Base-by-base conservation (phyloP, 176 grass and related monocot genomes). In the Avena atlantica region DNA sequence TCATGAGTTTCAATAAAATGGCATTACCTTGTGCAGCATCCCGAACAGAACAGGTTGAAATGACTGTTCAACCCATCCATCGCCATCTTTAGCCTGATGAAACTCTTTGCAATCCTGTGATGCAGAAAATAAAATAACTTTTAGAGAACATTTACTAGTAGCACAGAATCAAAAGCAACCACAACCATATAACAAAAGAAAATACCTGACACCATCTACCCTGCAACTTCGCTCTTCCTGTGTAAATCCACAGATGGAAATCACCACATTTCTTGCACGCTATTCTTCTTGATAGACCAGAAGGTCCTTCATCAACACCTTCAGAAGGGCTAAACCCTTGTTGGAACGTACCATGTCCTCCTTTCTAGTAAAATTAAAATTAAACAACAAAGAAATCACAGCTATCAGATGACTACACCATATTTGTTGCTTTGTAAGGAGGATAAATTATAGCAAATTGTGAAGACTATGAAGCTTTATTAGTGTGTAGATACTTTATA, bases 21-120 rank as follows among this genome's bases (percentile, higher is more conserved):
- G 29, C 4, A 72, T 55, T 87, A 99, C 97, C 92, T 99, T 99
- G 40, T 90, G 90, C 73, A 99, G 45, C 60, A 99, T 88, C 21
- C 97, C 94, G 85, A 96, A 96, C 23, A 99, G 40, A 87, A 99
- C 78, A 0, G 97, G 90, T 81, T 93, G 90, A 83, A 90, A 96
- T 61, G 94, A 91, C 83, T 99, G 97, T 86, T 99, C 97, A 77
- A 99, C 92, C 97, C 97, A 99, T 91, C 97, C 97, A 90, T 99
- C 97, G 4, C 97, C 97, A 91, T 99, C 94, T 94, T 92, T 96
- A 87, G 92, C 91, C 91, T 96, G 97, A 88, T 99, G 97, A 86
- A 96, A 96, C 74, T 99, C 97, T 63, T 96, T 94, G 86, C 97
- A 99, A 62, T 99, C 97, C 97, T 99, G 67, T 31, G 2, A 78